Evolutionary conservation across 2,329 filamentous ascomycete species (phyloP), one percentile per base, ranked within the genome.

Genomic region (Trichoderma atrobrunneum): DNA sequence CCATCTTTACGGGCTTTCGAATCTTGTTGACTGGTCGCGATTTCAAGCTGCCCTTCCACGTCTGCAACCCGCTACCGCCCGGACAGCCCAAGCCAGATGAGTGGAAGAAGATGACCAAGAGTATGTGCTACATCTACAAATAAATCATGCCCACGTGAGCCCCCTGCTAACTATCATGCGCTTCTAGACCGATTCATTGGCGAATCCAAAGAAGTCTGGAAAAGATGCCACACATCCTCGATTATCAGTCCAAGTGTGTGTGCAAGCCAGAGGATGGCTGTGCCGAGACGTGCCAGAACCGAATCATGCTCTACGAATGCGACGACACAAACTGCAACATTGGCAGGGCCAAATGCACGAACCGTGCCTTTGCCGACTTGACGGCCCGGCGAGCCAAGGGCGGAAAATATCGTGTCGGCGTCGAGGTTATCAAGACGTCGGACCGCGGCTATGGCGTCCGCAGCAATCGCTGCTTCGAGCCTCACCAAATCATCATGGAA

Each of bases 271-370:
- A 95, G 68, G 90, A 91, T 69, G 94, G 94, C 43, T 98, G 96
- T 78, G 93, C 90, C 74, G 94, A 98, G 74, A 88, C 92, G 77
- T 99, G 96, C 82, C 93, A 97, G 79, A 99, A 99, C 81, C 88
- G 94, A 74, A 94, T 94, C 81, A 98, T 98, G 94, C 90, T 97
- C 71, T 98, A 98, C 81, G 96, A 99, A 83, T 99, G 96, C 80
- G 94, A 98, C 80, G 88, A 92, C 61, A 91, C 88, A 72, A 99
- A 98, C 80, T 99, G 96, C 84, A 92, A 91, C 72, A 85, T 95
- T 18, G 92, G 92, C 54, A 85, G 88, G n/a, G 87, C 89, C 24
- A 79, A 86, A 63, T 99, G 96, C 81, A 90, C 89, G 30, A 99
- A 99, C 79, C 93, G 96, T 32, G 92, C 92, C 26, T 99, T 99